phyloP scores from a whole-genome alignment of 257 asterid species.

The Marsdenia floribunda region DNA sequence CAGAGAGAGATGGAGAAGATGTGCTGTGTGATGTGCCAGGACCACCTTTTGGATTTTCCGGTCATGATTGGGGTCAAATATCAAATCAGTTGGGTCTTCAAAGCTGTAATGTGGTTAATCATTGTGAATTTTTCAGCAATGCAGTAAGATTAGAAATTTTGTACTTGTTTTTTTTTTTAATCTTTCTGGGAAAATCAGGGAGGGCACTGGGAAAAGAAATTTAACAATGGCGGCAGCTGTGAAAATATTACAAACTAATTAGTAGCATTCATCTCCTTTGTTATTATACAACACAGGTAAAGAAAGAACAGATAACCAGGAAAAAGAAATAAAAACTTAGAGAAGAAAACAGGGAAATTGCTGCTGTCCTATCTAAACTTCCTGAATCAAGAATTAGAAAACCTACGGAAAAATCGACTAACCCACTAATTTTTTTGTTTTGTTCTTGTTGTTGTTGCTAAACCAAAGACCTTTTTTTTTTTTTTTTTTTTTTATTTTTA shows the following conservation, averaged over 20 bases:
- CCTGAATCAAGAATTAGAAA: background rate
- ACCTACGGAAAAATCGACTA: background rate
- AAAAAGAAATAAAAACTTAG: too few relatives aligned
- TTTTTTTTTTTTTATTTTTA: background rate
- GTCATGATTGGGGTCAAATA: background rate
- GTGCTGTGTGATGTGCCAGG: background rate
- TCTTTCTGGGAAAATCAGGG: background rate
- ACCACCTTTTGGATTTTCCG: background rate
- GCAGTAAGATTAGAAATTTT: background rate
- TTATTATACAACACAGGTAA: background rate
- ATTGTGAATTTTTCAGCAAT: background rate
- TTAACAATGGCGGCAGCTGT: background rate
- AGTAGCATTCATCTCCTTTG: background rate
- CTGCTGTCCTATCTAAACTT: background rate
- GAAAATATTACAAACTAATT: background rate
- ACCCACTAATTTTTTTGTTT: background rate
- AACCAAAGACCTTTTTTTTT: too few relatives aligned
- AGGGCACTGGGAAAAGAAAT: background rate
- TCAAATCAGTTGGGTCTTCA: background rate
- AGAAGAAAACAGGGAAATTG: background rate
- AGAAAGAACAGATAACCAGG: background rate
- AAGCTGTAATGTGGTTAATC: background rate
- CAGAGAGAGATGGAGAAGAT: background rate
- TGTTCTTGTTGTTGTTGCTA: too few relatives aligned
- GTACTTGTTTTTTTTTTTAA: background rate